Base-by-base conservation (phyloP, 192 early-diverging fungal species). In the Coemansia aciculifera region DNA sequence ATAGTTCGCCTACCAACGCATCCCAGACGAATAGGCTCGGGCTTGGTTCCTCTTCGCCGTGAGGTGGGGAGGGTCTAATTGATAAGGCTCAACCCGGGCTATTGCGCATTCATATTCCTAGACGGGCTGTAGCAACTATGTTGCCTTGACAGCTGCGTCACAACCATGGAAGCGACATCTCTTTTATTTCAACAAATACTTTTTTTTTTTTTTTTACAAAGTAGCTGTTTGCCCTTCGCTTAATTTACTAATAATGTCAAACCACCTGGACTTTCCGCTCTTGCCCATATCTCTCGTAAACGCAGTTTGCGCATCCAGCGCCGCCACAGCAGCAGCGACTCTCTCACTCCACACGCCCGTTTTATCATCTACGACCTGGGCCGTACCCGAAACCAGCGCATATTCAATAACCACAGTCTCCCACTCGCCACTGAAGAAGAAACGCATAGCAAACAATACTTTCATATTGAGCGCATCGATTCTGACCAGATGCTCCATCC, bases 21-120 rank as follows among this genome's bases (percentile, higher is more conserved):
- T 81, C 79, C 79, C 48, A 81, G 74, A 81, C 42, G 44, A 37
- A 76, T 70, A 77, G 79, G 68, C 74, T 21, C 64, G 62, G 66
- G 74, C 34, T 66, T 62, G 44, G 34, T 62, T 54, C 57, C 32
- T 48, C 56, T 23, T 8, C n/a, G 19, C 39, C 44, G 31, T 1
- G 5, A 13, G 52, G 44, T 11, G 23, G 38, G 24, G n/a, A 12
- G 29, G 15, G 11, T 56, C 32, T 32, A 27, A 52, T 34, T 46
- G 31, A 34, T 51, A 40, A 62, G 60, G 60, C 60, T 62, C 37
- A 40, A 34, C 56, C 56, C 15, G 19, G 34, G 79, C 71, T 76
- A 76, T 77, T 73, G 74, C 74, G 66, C 67, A 39, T 48, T 57
- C 71, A 81, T 81, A 81, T 81, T 81, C 79, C 79, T 73, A 73